Evolutionary conservation across 2,329 filamentous ascomycete species (phyloP), one percentile per base, ranked within the genome.

Genomic region (Sclerotinia minor): DNA sequence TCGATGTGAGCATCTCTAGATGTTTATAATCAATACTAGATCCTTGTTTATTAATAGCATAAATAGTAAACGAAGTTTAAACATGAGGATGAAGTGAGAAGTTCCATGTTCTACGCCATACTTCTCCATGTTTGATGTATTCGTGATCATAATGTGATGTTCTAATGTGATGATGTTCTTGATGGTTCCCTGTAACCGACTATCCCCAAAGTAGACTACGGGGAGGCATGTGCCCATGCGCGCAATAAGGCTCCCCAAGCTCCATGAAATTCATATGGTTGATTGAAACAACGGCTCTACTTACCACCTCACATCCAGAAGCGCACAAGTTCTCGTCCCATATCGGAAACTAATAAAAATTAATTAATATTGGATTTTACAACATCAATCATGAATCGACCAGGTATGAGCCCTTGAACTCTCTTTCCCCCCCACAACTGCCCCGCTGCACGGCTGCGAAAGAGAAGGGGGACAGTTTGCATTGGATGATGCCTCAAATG

Each of bases 321-420:
- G 44, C 64, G 64, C 64, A 60, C 50, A 64, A 55, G 50, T 64
- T 64, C 21, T 50, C 38, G 26, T 60, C 64, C 32, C 45, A 32
- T 44, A 15, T 49, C n/a, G 17, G 19, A 29, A 59, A 17, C 41
- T 38, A 47, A 49, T 49, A 66, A 29, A 24, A n/a, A 38, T 29
- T 21, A 44, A 41, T n/a, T 53, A 21, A 32, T 41, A 24, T 35
- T 8, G 21, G 55, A 19, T 38, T 35, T 29, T 68, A 38, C 44
- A 58, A 21, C 60, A 52, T 61, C 61, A 67, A 73, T 65, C 67
- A 77, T 77, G 75, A 77, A 77, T 71, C 73, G 75, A 72, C 75
- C 75, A 76, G 75, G 75, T 77, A 76, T 71, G 75, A 65, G 63
- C 49, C 70, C 69, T 70, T 53, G 38, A 52, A 71, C 69, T 32